These are phyloP conservation scores for Alternaria triticina DNA, from an alignment of 2,329 filamentous ascomycete genomes.

Conservation along the genomic window DNA sequence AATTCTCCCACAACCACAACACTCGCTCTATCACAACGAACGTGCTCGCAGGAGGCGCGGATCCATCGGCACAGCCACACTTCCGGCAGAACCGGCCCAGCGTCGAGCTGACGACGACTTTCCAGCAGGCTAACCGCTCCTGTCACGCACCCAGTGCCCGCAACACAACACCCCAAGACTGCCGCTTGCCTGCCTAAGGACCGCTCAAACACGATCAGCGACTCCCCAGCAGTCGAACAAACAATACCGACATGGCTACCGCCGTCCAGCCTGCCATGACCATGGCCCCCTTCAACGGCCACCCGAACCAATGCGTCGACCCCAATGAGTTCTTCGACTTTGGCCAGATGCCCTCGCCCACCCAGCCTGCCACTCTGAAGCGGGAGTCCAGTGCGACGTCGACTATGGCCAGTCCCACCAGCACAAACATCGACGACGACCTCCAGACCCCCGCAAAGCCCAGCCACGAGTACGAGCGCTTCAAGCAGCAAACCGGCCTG, in stretches of 20 bases:
- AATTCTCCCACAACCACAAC: neutral
- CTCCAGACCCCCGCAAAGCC: slow-evolving; percentile 74
- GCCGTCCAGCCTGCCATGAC: slow-evolving; percentile 45
- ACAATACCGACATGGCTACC: slow-evolving; percentile 40
- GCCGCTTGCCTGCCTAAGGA: slow-evolving; percentile 38
- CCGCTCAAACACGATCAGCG: slow-evolving; percentile 16
- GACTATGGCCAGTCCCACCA: slow-evolving; percentile 62
- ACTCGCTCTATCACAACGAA: neutral
- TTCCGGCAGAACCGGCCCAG: slow-evolving; percentile 39
- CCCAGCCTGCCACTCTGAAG: slow-evolving; percentile 57
- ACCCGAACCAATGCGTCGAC: slow-evolving; percentile 47
- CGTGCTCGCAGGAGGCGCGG: neutral
- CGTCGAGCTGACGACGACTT: slow-evolving; percentile 47
- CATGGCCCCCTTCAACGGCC: slow-evolving; percentile 43
- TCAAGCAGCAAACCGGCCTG: slow-evolving; percentile 94
- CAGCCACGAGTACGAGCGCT: slow-evolving; percentile 93
- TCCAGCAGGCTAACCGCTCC: slow-evolving; percentile 41
- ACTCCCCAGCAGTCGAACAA: slow-evolving; percentile 15
- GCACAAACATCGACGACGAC: slow-evolving; percentile 56
- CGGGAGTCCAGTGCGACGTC: slow-evolving; percentile 61
- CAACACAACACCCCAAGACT: slow-evolving; percentile 30
- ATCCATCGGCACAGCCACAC: slow-evolving; percentile 36
- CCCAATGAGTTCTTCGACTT: slow-evolving; percentile 59
- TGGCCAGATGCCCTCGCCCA: slow-evolving; percentile 66
- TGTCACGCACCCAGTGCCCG: slow-evolving; percentile 21